phyloP scores from a whole-genome alignment of 2,329 filamentous ascomycete species.

The Pseudogymnoascus sp. region DNA sequence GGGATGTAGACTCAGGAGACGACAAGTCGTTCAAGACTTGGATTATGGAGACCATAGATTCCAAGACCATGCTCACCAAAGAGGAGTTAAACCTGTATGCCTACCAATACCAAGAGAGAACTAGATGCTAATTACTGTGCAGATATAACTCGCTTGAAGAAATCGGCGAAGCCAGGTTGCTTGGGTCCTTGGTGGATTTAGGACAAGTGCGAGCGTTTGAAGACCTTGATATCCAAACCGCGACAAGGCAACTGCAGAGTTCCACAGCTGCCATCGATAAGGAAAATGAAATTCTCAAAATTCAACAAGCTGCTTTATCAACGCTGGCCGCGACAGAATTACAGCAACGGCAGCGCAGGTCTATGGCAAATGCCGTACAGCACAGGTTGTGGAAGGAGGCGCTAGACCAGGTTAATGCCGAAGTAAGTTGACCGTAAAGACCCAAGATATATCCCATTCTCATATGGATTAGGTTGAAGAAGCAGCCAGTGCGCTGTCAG shows the following conservation, averaged over 20 bases:
- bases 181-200: slow-evolving; percentile 41
- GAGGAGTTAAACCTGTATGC: slow-evolving; percentile 48
- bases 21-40: slow-evolving; percentile 31
- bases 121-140: slow-evolving; percentile 4
- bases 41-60: slow-evolving; percentile 41
- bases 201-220: slow-evolving; percentile 43
- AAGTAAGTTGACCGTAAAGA: slow-evolving; percentile 30
- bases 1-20: neutral
- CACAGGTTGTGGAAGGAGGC: slow-evolving; percentile 35
- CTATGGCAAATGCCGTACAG: slow-evolving; percentile 31
- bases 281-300: slow-evolving; percentile 54
- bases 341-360: slow-evolving; percentile 30
- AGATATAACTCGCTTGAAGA: slow-evolving; percentile 46
- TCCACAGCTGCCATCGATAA: slow-evolving; percentile 58
- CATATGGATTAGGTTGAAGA: slow-evolving; percentile 37
- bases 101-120: neutral
- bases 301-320: slow-evolving; percentile 55
- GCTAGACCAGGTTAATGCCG: slow-evolving; percentile 35
- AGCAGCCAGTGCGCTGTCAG: slow-evolving; percentile 40
- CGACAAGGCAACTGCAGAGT: slow-evolving; percentile 55
- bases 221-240: slow-evolving; percentile 53
- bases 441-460: slow-evolving; percentile 1
- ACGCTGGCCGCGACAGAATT: slow-evolving; percentile 41
- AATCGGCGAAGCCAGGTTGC: slow-evolving; percentile 40
- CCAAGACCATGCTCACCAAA: slow-evolving; percentile 45